Evolutionary conservation across 371 early-diverging fungal species (phyloP).

Genomic region (Saksenaea vasiformis): DNA sequence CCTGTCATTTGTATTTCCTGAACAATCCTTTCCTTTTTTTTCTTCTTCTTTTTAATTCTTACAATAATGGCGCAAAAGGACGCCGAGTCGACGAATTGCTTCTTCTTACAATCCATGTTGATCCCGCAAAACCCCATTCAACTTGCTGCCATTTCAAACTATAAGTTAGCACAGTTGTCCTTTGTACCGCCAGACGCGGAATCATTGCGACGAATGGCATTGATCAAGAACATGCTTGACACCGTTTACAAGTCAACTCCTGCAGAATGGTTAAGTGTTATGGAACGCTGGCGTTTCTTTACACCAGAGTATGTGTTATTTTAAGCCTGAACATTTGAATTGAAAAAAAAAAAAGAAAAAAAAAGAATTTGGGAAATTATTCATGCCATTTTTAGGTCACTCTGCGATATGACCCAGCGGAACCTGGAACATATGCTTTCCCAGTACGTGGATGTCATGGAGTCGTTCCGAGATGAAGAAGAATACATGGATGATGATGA

Average conservation of each 20-base stretch:
- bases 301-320: constrained; percentile 29
- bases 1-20: constrained; percentile 3
- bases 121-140: constrained; percentile 17
- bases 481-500: background rate
- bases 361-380: no score
- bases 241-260: constrained; percentile 18
- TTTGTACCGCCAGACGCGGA: constrained; percentile 19
- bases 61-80: background rate
- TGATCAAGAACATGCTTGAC: constrained; percentile 27
- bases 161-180: constrained; percentile 31
- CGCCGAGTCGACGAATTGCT: background rate
- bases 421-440: constrained; percentile 12
- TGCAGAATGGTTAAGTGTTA: constrained; percentile 16
- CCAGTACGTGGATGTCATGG: constrained; percentile 5
- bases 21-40: background rate
- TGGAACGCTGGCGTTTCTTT: constrained; percentile 30
- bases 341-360: constrained; percentile 14
- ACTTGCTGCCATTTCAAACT: constrained; percentile 33
- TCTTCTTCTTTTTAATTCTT: background rate
- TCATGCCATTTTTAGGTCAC: constrained; percentile 7
- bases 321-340: background rate
- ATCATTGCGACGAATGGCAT: constrained; percentile 25
- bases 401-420: constrained; percentile 8
- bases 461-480: background rate
- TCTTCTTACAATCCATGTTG: background rate